Evolutionary conservation across 2,329 filamentous ascomycete species (phyloP).

Genomic region (Talaromyces sp.): DNA sequence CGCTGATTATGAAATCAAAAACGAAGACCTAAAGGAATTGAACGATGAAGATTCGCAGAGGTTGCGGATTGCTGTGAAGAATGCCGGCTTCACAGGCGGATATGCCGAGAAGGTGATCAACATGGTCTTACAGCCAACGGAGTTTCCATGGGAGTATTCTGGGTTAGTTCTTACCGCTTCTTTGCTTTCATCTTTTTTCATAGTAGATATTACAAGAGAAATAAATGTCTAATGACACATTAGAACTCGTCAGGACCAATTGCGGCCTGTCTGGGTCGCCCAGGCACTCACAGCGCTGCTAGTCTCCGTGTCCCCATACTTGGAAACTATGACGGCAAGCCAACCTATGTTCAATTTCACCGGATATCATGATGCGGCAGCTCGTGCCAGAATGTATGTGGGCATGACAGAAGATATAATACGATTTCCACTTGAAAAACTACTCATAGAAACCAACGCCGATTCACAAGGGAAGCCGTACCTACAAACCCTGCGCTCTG

Average conservation of each 20-base stretch:
- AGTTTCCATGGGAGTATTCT: neutral
- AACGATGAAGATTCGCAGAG: constrained; percentile 21
- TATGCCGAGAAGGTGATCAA: constrained; percentile 22
- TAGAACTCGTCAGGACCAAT: neutral
- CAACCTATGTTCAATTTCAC: constrained; percentile 9
- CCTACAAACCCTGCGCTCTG: constrained; percentile 22
- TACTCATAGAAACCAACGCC: constrained; percentile 19
- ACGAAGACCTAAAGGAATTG: constrained; percentile 16
- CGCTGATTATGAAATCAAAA: neutral
- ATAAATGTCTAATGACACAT: neutral
- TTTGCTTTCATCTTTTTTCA: neutral
- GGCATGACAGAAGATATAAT: neutral
- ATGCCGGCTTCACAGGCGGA: constrained; percentile 19
- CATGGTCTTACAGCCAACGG: constrained; percentile 23
- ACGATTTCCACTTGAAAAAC: constrained; percentile 21
- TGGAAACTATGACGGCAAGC: constrained; percentile 22
- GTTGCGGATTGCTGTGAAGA: constrained; percentile 21
- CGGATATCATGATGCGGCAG: neutral
- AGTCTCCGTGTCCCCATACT: constrained; percentile 25
- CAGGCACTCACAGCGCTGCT: constrained; percentile 26
- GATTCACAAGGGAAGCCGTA: constrained; percentile 14
- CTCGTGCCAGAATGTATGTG: neutral
- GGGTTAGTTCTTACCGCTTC: constrained; percentile 7
- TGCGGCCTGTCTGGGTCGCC: constrained; percentile 16
- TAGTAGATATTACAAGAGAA: neutral